Evolutionary conservation across 176 grass and related monocot genomes (phyloP).

Genomic region (Poa annua): DNA sequence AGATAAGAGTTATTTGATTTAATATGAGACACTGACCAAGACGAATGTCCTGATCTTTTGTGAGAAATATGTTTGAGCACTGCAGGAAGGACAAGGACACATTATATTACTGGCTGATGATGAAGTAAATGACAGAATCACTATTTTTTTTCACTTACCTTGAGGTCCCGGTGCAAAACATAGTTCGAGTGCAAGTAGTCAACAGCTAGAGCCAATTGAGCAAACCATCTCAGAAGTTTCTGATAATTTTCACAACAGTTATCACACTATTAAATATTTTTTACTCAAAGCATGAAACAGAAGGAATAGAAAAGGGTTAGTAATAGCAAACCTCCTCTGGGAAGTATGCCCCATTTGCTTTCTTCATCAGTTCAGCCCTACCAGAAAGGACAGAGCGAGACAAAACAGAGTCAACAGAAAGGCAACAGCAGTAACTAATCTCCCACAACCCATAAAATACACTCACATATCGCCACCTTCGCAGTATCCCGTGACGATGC

Average conservation of each 20-base stretch:
- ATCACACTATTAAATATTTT: constrained; percentile 24
- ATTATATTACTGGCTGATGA: constrained; percentile 1
- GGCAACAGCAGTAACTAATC: constrained; percentile 21
- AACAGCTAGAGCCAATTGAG: constrained; percentile 87
- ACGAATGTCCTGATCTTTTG: constrained; percentile 93
- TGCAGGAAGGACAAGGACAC: constrained; percentile 46
- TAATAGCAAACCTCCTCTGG: constrained; percentile 77
- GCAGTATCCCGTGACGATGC: constrained; percentile 99
- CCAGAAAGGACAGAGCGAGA: constrained; percentile 38
- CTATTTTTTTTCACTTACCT: constrained; percentile 51
- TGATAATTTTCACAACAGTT: constrained; percentile 50
- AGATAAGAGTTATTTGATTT: constrained; percentile 35
- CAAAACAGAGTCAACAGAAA: constrained; percentile 2
- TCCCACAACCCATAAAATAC: constrained; percentile 15
- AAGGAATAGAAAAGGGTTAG: constrained; percentile 14
- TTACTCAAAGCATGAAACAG: constrained; percentile 7
- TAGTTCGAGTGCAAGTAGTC: constrained; percentile 97
- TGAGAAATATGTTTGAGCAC: constrained; percentile 99
- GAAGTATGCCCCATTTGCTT: constrained; percentile 86
- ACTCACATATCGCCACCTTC: constrained; percentile 99
- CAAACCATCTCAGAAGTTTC: constrained; percentile 98
- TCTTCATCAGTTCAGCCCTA: constrained; percentile 98
- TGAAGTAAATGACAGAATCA: constrained; percentile 24
- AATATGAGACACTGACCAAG: constrained; percentile 73
- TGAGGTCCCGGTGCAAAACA: constrained; percentile 97